Conservation (phyloP, 2,329 filamentous ascomycete species). For the Ambrosiella cleistominuta region DNA sequence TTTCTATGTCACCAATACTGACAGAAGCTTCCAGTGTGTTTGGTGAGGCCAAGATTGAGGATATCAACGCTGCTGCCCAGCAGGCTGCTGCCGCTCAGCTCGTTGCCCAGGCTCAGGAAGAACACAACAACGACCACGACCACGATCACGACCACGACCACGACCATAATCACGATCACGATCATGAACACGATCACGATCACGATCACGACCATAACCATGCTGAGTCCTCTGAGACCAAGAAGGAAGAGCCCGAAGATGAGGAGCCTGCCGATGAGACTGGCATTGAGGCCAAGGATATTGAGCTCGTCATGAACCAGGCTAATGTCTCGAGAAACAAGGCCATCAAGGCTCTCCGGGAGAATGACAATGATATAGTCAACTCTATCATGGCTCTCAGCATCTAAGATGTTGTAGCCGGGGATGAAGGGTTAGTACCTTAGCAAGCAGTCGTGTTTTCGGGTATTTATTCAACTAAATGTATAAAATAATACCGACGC, state of each 20-base stretch:
- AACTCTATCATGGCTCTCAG: slow-evolving; percentile 99
- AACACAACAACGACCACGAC: slow-evolving; percentile 56
- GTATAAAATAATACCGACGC: slow-evolving; percentile 2
- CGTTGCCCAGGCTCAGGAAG: slow-evolving; percentile 50
- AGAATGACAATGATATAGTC: slow-evolving; percentile 99
- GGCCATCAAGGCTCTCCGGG: slow-evolving; percentile 94
- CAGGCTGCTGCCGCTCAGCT: slow-evolving; percentile 91
- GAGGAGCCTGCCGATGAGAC: slow-evolving; percentile 89
- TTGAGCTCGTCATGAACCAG: slow-evolving; percentile 97
- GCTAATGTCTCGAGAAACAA: slow-evolving; percentile 94
- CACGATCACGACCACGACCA: slow-evolving; percentile 56
- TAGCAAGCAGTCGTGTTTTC: neutral
- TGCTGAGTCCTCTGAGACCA: slow-evolving; percentile 73
- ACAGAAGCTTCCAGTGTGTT: slow-evolving; percentile 53
- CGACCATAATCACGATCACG: slow-evolving; percentile 55
- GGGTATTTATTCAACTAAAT: neutral
- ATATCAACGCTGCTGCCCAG: slow-evolving; percentile 96
- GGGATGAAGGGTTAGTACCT: neutral
- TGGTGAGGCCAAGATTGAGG: slow-evolving; percentile 99
- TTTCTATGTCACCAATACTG: neutral
- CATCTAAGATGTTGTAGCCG: slow-evolving; percentile 34
- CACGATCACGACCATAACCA: slow-evolving; percentile 54
- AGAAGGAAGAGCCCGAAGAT: slow-evolving; percentile 75
- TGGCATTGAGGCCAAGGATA: slow-evolving; percentile 96
- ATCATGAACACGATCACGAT: slow-evolving; percentile 43